Evolutionary conservation across 1,139 yeast species (phyloP).

Genomic region (Debaryomyces fabryi): DNA sequence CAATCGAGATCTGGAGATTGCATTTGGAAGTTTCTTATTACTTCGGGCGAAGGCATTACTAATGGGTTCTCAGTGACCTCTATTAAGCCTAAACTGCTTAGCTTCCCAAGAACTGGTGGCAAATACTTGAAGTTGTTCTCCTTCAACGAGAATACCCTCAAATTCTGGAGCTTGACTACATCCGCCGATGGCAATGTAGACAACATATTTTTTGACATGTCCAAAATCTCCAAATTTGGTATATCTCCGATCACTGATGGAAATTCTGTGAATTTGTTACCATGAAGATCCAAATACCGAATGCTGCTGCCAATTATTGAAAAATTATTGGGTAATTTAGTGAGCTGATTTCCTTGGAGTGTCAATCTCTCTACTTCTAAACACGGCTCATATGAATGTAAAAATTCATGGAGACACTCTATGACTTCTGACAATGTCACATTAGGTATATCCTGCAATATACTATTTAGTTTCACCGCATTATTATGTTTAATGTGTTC

Average conservation of each 20-base stretch:
- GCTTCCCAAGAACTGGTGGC: slow-evolving; percentile 57
- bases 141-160: slow-evolving; percentile 64
- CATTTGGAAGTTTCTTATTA: slow-evolving; percentile 36
- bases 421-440: slow-evolving; percentile 23
- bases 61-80: slow-evolving; percentile 75
- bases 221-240: slow-evolving; percentile 61
- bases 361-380: slow-evolving; percentile 54
- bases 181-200: slow-evolving; percentile 42
- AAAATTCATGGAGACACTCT: slow-evolving; percentile 29
- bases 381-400: slow-evolving; percentile 32
- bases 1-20: slow-evolving; percentile 54
- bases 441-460: slow-evolving; percentile 6
- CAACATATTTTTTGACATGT: slow-evolving; percentile 62
- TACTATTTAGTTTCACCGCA: slow-evolving; percentile 25
- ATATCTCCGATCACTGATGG: slow-evolving; percentile 51
- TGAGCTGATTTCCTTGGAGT: slow-evolving; percentile 53
- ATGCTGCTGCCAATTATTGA: slow-evolving; percentile 45
- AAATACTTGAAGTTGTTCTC: slow-evolving; percentile 61
- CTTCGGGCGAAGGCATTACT: slow-evolving; percentile 49
- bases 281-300: slow-evolving; percentile 67
- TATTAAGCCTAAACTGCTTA: slow-evolving; percentile 58
- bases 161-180: slow-evolving; percentile 40
- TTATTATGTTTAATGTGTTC: slow-evolving; percentile 26
- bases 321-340: slow-evolving; percentile 53
- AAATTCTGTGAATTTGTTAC: slow-evolving; percentile 55